phyloP scores from a whole-genome alignment of 345 rosid genomes.

The Excoecaria cochinchinensis region DNA sequence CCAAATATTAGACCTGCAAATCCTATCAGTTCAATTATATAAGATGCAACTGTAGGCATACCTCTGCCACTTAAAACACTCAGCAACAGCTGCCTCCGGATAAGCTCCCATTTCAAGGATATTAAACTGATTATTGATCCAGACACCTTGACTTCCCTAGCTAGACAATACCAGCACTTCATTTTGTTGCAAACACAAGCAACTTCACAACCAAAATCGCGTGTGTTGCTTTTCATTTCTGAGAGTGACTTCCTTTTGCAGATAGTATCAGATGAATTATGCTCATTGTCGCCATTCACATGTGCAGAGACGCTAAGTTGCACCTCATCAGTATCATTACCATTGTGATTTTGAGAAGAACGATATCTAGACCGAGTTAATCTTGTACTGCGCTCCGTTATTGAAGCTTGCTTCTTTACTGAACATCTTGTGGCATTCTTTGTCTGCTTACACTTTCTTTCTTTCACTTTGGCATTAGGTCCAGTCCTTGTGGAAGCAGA shows the following conservation, averaged over 20 bases:
- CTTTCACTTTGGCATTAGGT: constrained; percentile 35
- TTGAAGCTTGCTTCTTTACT: constrained; percentile 41
- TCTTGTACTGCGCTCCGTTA: constrained; percentile 45
- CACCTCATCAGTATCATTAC: constrained; percentile 25
- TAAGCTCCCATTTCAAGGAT: constrained; percentile 62
- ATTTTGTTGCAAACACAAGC: constrained; percentile 57
- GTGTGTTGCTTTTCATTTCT: constrained; percentile 29
- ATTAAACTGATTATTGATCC: constrained; percentile 45
- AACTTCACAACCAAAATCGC: constrained; percentile 26
- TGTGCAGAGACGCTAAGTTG: constrained; percentile 29
- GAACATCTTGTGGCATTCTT: constrained; percentile 35
- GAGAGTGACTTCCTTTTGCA: constrained; percentile 27
- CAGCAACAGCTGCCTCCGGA: constrained; percentile 54
- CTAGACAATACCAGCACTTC: constrained; percentile 61
- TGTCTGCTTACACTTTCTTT: constrained; percentile 45
- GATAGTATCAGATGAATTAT: constrained; percentile 23
- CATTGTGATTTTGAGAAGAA: constrained; percentile 48
- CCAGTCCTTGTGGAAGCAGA: constrained; percentile 16
- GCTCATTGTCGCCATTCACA: constrained; percentile 19
- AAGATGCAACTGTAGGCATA: constrained; percentile 29
- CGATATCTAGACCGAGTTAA: constrained; percentile 73
- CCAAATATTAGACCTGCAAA: neutral
- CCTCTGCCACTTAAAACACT: constrained; percentile 62
- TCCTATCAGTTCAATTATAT: neutral
- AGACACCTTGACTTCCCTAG: constrained; percentile 45